A percentile compares a stretch with the other conserved stretches of the same genome.
phyloP scores from a whole-genome alignment of 1,284 basidiomycete species.

The Ceratobasidium theobromae region DNA sequence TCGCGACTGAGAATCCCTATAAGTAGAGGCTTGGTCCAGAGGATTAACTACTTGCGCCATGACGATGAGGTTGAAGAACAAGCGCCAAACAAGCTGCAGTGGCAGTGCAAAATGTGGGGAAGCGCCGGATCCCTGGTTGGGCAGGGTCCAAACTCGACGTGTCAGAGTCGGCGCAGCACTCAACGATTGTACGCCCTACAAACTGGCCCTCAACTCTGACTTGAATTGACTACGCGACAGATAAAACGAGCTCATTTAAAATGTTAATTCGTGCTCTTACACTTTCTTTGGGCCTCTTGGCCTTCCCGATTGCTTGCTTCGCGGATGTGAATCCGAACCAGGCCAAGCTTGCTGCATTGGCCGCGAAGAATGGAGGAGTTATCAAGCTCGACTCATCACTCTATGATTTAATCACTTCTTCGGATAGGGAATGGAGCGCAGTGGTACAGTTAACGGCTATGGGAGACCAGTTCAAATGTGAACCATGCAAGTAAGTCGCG shows the following conservation, averaged over 20 bases:
- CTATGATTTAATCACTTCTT: slow-evolving; percentile 73
- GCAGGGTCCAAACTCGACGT: slow-evolving; percentile 31
- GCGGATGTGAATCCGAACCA: slow-evolving; percentile 33
- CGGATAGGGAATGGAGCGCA: slow-evolving; percentile 80
- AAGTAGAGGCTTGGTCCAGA: slow-evolving; percentile 92
- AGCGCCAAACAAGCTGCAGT: neutral
- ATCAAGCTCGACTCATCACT: slow-evolving; percentile 73
- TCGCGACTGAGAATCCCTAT: slow-evolving; percentile 85
- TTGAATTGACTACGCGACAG: neutral
- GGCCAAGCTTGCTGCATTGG: slow-evolving; percentile 62
- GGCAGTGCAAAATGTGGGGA: slow-evolving; percentile 6
- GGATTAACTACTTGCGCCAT: slow-evolving; percentile 88
- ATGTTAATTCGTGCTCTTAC: slow-evolving; percentile 16
- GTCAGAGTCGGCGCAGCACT: slow-evolving; percentile 19
- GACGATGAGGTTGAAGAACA: slow-evolving; percentile 31
- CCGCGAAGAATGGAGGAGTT: slow-evolving; percentile 66
- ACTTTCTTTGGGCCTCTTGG: slow-evolving; percentile 2
- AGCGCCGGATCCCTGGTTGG: slow-evolving; percentile 18
- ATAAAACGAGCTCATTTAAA: neutral
- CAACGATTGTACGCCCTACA: neutral
- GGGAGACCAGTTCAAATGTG: slow-evolving; percentile 71
- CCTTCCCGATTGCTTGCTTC: slow-evolving; percentile 20
- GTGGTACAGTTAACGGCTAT: slow-evolving; percentile 85
- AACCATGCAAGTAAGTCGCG: slow-evolving; percentile 70
- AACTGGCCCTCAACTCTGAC: neutral